Evolutionary conservation across 805 yeast species (phyloP).

Genomic region (Pichia heedii): DNA sequence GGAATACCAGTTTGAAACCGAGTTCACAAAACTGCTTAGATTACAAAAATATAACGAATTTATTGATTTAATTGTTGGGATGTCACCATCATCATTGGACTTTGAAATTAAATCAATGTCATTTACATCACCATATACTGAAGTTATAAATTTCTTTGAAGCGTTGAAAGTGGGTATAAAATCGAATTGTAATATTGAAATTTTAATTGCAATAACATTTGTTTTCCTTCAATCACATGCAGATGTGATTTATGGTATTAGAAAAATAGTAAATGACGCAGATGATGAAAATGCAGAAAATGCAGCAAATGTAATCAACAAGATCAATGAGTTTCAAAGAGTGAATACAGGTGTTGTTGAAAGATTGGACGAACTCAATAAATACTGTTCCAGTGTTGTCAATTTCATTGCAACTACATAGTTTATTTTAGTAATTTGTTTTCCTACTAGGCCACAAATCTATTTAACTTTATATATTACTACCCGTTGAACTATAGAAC

Average conservation of each 20-base stretch:
- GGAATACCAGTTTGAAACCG: slow-evolving; percentile 54
- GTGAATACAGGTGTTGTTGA: slow-evolving; percentile 34
- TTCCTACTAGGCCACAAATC: too few species aligned
- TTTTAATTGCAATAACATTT: slow-evolving; percentile 72
- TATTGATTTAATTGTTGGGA: slow-evolving; percentile 41
- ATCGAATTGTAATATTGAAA: slow-evolving; percentile 56
- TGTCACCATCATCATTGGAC: slow-evolving; percentile 75
- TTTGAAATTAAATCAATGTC: slow-evolving; percentile 78
- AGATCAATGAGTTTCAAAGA: slow-evolving; percentile 40
- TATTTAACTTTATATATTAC: slow-evolving; percentile 2
- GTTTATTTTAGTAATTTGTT: too few species aligned
- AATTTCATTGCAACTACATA: slow-evolving; percentile 45
- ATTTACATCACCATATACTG: slow-evolving; percentile 55
- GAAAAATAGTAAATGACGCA: slow-evolving; percentile 11
- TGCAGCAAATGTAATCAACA: slow-evolving; percentile 24
- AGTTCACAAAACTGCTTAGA: slow-evolving; percentile 59
- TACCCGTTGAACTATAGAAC: too few species aligned
- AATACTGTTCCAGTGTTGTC: slow-evolving; percentile 76
- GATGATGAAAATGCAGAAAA: slow-evolving; percentile 27
- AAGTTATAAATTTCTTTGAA: slow-evolving; percentile 54
- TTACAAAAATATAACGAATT: slow-evolving; percentile 47
- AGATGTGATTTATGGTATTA: slow-evolving; percentile 46
- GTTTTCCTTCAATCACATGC: slow-evolving; percentile 73
- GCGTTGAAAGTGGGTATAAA: slow-evolving; percentile 56
- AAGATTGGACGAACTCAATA: slow-evolving; percentile 56